Conservation (phyloP, 2,329 filamentous ascomycete species). For the Ilyonectria robusta region DNA sequence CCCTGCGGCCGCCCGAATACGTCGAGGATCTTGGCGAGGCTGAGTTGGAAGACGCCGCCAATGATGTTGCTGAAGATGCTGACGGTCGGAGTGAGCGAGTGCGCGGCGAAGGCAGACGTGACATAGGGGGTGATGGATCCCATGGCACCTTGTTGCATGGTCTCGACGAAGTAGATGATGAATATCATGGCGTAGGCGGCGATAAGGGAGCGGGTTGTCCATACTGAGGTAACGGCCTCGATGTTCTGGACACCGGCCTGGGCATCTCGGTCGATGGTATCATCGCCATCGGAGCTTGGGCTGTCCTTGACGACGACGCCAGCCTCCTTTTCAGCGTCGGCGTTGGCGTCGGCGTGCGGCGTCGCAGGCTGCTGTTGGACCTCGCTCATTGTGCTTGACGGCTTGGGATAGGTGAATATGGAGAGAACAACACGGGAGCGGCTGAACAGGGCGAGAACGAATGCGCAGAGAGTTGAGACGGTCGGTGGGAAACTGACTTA, state of each 20-base stretch:
- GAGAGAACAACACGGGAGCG: too few relatives aligned
- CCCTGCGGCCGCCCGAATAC: constrained; percentile 75
- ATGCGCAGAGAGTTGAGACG: too few relatives aligned
- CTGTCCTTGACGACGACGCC: too few relatives aligned
- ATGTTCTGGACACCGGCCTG: background rate
- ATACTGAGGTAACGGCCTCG: background rate
- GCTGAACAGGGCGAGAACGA: too few relatives aligned
- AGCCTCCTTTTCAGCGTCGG: too few relatives aligned
- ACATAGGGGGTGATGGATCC: background rate
- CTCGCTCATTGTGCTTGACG: too few relatives aligned
- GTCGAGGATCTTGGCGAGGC: constrained; percentile 74
- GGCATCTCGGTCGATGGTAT: background rate
- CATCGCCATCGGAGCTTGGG: background rate
- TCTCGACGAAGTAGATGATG: background rate
- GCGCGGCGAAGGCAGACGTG: constrained; percentile 36
- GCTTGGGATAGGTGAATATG: too few relatives aligned
- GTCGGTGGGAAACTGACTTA: too few relatives aligned
- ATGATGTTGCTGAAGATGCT: constrained; percentile 65
- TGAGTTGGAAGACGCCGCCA: constrained; percentile 70
- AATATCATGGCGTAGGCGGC: background rate
- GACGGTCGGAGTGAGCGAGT: constrained; percentile 66
- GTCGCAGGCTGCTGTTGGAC: too few relatives aligned
- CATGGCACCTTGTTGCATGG: background rate
- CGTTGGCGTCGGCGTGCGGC: too few relatives aligned
- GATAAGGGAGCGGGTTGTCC: background rate